Evolutionary conservation across 352 stramenopile genomes (phyloP), one percentile per base, ranked within the genome.

Genomic region (Phytophthora cryptogea): DNA sequence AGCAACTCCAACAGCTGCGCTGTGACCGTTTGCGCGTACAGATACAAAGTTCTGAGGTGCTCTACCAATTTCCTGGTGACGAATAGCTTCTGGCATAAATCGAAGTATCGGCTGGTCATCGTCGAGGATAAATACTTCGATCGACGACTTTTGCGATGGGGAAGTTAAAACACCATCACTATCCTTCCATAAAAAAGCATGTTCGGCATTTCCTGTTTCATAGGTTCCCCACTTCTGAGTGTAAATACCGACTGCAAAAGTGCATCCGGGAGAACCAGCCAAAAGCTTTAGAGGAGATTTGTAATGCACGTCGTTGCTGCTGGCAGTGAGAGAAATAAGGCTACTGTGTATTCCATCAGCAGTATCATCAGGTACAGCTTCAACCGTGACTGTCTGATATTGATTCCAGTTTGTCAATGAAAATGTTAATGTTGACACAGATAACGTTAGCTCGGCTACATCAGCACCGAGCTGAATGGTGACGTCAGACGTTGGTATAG

Each of bases 101-200:
- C 59, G 16, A 14, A 89, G 23, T n/a, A 66, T 63, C 5, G 70
- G 56, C 16, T 78, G 76, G 32, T 87, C 66, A 42, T 88, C 68
- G 54, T 89, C 80, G 1, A 92, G 59, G 32, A 83, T 72, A 50
- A 75, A 90, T 7, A 41, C 68, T 1, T 66, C 52, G 28, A 90
- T 40, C 1, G 37, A 51, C 4, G 58, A 49, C 11, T 46, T 41
- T 2, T 46, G 10, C 4, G 27, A 28, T 7, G 82, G 82, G 46
- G 75, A 70, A 4, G 80, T 89, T 45, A 89, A 49, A 5, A 91
- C 64, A 2, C 79, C 82, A 30, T 66, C 57, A 10, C 8, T 44
- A 36, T 86, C 74, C 1, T 45, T 26, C 80, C 80, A 92, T 0
- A 64, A 53, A 57, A 83, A 90, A 10, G 62, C 64, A 26, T 90